Base-by-base conservation (phyloP, 2,329 filamentous ascomycete genomes). In the Aspergillus alliaceus region DNA sequence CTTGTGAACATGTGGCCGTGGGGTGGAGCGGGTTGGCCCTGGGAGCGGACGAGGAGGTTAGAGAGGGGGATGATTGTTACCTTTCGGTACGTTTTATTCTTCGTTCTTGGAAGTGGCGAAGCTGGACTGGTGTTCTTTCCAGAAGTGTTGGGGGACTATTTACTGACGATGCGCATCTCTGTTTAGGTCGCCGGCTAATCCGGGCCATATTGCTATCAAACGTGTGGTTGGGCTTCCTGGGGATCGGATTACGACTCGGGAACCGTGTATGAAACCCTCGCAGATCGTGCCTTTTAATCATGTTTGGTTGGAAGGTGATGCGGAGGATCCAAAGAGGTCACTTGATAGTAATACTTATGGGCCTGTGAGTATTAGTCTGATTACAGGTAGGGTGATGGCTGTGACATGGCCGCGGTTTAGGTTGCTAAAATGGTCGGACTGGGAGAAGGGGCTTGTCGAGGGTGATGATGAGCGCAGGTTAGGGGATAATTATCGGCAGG, bases 281-380 rank as follows among this genome's bases (percentile, higher is more conserved):
- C 75, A 79, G 48, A 82, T 83, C 60, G 84, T 99, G 22, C 93
- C 93, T 5, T 82, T 82, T 60, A 91, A 91, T 18, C 93, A 98
- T 77, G 82, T 98, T 27, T 99, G 95, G 95, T 86, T 99, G 1
- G 93, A 98, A 72, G 95, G 95, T 1, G 95, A 99, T 71, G 91
- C 89, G 12, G 68, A 66, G 27, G 84, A 84, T 66, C 84, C 85
- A 65, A 82, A 84, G 51, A 84, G 84, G 66, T 91, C 86, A 54
- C 73, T 87, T 58, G 95, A 99, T 77, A 96, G 92, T 74, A 96
- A 96, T 75, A 86, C 86, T 12, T 97, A 96, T 73, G 95, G 95
- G 1, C 91, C 95, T 5, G 86, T 96, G 48, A 89, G 90, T 24
- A 85, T 85, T 62, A 85, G 84, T 54, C 72, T 98, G 61, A 84